Percentiles rank a stretch among this genome's conserved stretches.
Evolutionary conservation across 345 rosid genomes (phyloP).

Genomic region (Nephelium lappaceum): DNA sequence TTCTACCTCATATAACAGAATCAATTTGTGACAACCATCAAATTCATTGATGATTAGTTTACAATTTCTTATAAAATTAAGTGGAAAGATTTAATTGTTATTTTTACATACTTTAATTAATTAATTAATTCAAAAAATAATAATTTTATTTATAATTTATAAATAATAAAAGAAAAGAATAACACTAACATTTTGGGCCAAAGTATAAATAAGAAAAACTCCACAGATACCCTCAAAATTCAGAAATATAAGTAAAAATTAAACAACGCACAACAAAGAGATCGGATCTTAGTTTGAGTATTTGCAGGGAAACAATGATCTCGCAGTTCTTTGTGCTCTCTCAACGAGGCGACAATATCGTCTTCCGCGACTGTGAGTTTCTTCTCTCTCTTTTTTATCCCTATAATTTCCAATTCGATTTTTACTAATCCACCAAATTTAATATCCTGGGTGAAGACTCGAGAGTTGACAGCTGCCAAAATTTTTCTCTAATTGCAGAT

Average conservation of each 20-base stretch:
- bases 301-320: constrained; percentile 49
- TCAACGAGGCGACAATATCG: constrained; percentile 96
- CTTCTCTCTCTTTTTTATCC: neutral
- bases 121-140: too few relatives aligned
- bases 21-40: too few relatives aligned
- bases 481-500: constrained; percentile 43
- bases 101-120: too few relatives aligned
- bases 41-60: too few relatives aligned
- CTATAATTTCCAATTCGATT: neutral
- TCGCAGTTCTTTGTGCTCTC: constrained; percentile 97
- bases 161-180: neutral
- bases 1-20: too few relatives aligned
- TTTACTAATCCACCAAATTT: neutral
- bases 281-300: constrained; percentile 9
- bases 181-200: neutral
- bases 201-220: neutral
- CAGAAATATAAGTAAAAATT: neutral
- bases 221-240: neutral
- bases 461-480: neutral
- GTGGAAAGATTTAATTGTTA: neutral
- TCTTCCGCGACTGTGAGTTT: constrained; percentile 89
- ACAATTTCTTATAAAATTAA: too few relatives aligned
- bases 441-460: neutral
- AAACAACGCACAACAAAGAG: neutral
- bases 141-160: too few relatives aligned